phyloP scores from a whole-genome alignment of 1,284 basidiomycete genomes.

The Tetrapyrgos nigripes region DNA sequence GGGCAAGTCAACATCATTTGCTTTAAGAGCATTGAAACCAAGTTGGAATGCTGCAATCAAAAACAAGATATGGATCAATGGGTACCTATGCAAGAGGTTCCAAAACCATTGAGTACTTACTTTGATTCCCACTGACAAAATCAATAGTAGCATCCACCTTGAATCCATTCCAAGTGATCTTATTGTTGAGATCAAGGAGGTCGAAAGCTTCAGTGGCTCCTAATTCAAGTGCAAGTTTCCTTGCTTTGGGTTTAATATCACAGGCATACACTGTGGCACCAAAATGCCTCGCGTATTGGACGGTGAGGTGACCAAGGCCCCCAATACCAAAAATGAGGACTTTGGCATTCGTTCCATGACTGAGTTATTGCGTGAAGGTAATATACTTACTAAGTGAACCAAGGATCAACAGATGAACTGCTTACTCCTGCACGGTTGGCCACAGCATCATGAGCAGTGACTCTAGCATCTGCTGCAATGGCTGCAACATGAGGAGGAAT shows the following conservation, averaged over 20 bases:
- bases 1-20: constrained; percentile 6
- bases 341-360: constrained; percentile 2
- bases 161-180: constrained; percentile 25
- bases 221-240: constrained; percentile 28
- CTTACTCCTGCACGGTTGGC: no score
- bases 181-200: constrained; percentile 24
- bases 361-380: not conserved
- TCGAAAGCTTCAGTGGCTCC: constrained; percentile 30
- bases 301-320: constrained; percentile 35
- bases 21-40: not conserved
- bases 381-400: not conserved
- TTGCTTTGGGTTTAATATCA: constrained; percentile 29
- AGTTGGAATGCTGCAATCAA: constrained; percentile 6
- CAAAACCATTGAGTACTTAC: no score
- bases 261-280: constrained; percentile 32
- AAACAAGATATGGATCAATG: no score
- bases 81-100: no score
- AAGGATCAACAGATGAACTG: no score
- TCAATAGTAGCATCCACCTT: constrained; percentile 31
- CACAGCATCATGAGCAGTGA: no score
- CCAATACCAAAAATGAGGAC: constrained; percentile 37
- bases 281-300: constrained; percentile 32
- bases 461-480: no score
- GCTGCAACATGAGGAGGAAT: no score
- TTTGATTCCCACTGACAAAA: constrained; percentile 27